These are phyloP conservation scores for Metarhizium robertsii DNA, from an alignment of 2,329 filamentous ascomycete species.

Conservation along the genomic window DNA sequence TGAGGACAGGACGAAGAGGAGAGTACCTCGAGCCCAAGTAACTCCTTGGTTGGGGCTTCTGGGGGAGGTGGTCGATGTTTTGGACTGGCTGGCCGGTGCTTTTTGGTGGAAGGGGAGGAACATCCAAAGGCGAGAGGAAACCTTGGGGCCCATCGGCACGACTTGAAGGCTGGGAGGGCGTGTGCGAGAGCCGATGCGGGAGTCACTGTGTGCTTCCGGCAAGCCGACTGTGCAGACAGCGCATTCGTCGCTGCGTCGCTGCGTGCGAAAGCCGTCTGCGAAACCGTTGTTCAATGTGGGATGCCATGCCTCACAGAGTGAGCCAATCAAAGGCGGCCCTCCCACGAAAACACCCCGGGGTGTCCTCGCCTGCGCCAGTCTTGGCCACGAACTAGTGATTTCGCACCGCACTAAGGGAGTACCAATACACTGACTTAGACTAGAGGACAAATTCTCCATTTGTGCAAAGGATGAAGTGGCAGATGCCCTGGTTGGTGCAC, in stretches of 20 bases:
- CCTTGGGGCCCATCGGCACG: neutral
- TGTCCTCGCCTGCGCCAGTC: neutral
- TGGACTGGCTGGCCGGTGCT: slow-evolving; percentile 23
- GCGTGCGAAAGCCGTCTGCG: neutral
- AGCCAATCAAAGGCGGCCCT: neutral
- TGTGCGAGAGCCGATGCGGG: neutral
- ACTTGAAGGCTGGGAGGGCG: neutral
- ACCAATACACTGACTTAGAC: neutral
- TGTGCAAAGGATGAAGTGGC: neutral
- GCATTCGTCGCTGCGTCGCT: neutral
- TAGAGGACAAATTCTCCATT: neutral
- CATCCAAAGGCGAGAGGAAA: slow-evolving; percentile 15
- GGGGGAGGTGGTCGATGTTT: slow-evolving; percentile 26
- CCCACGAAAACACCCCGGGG: neutral
- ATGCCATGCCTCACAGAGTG: neutral
- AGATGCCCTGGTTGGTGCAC: neutral
- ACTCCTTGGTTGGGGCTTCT: slow-evolving; percentile 20
- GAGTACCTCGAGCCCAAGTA: slow-evolving; percentile 33
- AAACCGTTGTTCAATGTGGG: neutral
- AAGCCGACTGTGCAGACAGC: neutral
- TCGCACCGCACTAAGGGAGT: neutral
- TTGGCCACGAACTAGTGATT: neutral
- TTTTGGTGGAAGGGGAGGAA: slow-evolving; percentile 23
- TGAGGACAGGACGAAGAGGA: slow-evolving; percentile 12
- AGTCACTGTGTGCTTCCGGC: neutral